Evolutionary conservation across 2,329 filamentous ascomycete species (phyloP).

Genomic region (Dactylonectria macrodidyma): DNA sequence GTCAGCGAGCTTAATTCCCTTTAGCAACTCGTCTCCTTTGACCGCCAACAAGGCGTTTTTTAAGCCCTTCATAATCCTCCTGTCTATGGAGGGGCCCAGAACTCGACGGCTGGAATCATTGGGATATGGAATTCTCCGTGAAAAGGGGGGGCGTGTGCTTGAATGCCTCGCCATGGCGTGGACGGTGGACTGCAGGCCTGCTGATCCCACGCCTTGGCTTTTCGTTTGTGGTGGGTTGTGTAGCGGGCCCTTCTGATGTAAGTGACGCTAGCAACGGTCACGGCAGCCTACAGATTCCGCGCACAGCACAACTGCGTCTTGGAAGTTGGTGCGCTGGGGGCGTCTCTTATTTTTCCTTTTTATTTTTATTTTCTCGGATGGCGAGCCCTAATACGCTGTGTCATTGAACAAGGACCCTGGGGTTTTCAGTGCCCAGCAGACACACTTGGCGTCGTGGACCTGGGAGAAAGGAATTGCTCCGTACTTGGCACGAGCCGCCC

Average conservation of each 20-base stretch:
- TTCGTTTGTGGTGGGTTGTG: background rate
- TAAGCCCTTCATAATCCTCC: background rate
- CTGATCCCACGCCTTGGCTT: conserved; percentile 5
- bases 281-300: background rate
- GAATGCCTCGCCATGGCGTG: background rate
- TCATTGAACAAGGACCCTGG: conserved; percentile 21
- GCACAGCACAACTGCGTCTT: background rate
- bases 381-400: background rate
- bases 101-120: background rate
- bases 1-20: background rate
- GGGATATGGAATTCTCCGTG: conserved; percentile 14
- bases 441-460: background rate
- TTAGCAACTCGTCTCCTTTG: background rate
- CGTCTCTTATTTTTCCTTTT: too few relatives aligned
- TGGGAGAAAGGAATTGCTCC: conserved; percentile 1
- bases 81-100: background rate
- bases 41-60: background rate
- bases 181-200: background rate
- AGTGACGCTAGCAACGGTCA: background rate
- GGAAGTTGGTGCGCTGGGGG: background rate
- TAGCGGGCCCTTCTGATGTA: background rate
- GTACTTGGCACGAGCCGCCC: conserved; percentile 7
- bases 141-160: background rate
- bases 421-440: conserved; percentile 14
- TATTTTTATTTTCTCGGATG: background rate